Conservation (phyloP, 2,329 filamentous ascomycete species). For the Pezicula radicicola region DNA sequence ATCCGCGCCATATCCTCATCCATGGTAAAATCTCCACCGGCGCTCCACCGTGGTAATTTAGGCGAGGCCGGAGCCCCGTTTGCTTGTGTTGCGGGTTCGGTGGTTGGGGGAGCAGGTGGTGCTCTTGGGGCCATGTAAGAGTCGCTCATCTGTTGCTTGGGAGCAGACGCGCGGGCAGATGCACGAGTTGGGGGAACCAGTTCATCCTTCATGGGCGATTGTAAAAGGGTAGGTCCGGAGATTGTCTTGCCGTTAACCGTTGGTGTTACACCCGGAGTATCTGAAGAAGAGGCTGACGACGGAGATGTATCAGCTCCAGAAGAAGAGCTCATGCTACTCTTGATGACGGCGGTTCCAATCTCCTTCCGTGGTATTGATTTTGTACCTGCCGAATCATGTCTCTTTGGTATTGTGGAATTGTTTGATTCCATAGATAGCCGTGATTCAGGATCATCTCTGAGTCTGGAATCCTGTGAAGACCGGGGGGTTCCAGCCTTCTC, state of each 20-base stretch:
- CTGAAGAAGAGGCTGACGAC: conserved; percentile 27
- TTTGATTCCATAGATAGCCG: conserved; percentile 33
- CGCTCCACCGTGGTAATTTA: conserved; percentile 70
- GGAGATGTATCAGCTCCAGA: conserved; percentile 27
- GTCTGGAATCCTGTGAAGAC: conserved; percentile 56
- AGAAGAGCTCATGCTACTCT: conserved; percentile 22
- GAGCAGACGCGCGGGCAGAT: conserved; percentile 33
- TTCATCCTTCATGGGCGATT: conserved; percentile 22
- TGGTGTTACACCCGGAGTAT: conserved; percentile 23
- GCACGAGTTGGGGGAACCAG: conserved; percentile 21
- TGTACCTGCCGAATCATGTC: conserved; percentile 55
- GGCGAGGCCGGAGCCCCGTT: conserved; percentile 47
- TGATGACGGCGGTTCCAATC: conserved; percentile 28
- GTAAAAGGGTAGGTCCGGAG: conserved; percentile 21
- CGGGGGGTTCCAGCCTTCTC: conserved; percentile 43
- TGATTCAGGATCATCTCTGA: conserved; percentile 50
- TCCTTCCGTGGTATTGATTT: conserved; percentile 62
- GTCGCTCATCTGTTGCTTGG: conserved; percentile 34
- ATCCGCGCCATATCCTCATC: conserved; percentile 95
- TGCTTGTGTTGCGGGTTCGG: conserved; percentile 17
- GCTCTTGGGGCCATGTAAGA: conserved; percentile 31
- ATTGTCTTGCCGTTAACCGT: conserved; percentile 29
- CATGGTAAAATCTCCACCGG: conserved; percentile 84
- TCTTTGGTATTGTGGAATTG: conserved; percentile 37
- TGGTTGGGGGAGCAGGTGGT: conserved; percentile 26